A percentile compares a stretch with the other conserved stretches of the same genome.
Evolutionary conservation across 352 stramenopile genomes (phyloP).

Genomic region (Aphanomyces invadans): DNA sequence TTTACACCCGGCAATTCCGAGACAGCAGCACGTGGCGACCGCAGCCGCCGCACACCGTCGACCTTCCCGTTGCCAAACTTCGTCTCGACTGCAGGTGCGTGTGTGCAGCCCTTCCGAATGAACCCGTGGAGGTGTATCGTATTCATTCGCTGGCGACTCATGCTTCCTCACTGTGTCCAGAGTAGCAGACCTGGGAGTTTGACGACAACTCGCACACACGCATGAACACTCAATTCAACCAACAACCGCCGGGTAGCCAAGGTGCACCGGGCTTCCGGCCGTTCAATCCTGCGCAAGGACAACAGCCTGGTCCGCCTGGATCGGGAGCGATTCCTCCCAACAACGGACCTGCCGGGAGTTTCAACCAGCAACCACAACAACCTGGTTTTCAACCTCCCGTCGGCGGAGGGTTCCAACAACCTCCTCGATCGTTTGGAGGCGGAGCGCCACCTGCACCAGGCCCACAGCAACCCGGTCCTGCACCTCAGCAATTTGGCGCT

Average conservation of each 20-base stretch:
- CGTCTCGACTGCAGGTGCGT: not conserved
- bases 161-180: not conserved
- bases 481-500: not conserved
- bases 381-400: not conserved
- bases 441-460: not conserved
- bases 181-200: not conserved
- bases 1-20: not conserved
- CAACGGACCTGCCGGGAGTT: not conserved
- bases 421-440: conserved; percentile 3
- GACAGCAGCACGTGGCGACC: not conserved
- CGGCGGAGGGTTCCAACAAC: conserved; percentile 1
- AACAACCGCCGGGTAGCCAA: conserved; percentile 21
- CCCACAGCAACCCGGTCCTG: not conserved
- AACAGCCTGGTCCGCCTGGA: not conserved
- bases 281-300: conserved; percentile 20
- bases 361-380: not conserved
- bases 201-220: not conserved
- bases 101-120: not conserved
- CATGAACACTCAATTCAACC: conserved; percentile 21
- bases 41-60: not conserved
- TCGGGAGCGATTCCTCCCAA: not conserved
- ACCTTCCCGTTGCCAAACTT: not conserved
- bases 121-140: not conserved
- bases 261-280: conserved; percentile 8
- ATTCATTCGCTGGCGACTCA: not conserved